Conservation (phyloP, 306 rosid genomes). For the Oemleria cerasiformis region DNA sequence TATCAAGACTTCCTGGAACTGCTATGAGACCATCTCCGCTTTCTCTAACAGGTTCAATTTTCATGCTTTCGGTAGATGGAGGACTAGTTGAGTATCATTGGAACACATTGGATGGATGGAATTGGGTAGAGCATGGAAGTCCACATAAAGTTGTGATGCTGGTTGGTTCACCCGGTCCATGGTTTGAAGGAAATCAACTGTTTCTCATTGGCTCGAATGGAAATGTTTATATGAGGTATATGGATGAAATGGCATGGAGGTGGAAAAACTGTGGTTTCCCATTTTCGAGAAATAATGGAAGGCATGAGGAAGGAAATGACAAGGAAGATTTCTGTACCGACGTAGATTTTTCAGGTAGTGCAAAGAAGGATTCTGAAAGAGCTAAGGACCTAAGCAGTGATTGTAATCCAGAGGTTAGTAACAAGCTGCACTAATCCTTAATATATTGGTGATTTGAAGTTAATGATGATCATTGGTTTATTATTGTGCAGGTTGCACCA, state of each 20-base stretch:
- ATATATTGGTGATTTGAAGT: conserved; percentile 1
- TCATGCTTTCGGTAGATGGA: conserved; percentile 79
- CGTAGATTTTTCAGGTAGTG: conserved; percentile 36
- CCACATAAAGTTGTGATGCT: conserved; percentile 67
- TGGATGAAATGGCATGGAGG: conserved; percentile 68
- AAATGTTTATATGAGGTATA: conserved; percentile 68
- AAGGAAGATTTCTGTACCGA: conserved; percentile 31
- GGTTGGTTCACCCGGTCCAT: conserved; percentile 78
- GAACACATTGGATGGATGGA: conserved; percentile 75
- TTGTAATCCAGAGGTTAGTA: conserved; percentile 70
- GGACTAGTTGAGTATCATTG: conserved; percentile 88
- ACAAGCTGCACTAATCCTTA: conserved; percentile 4
- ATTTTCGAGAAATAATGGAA: conserved; percentile 24
- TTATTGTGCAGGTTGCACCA: conserved; percentile 62
- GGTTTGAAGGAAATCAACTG: conserved; percentile 61
- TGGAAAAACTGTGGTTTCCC: conserved; percentile 86
- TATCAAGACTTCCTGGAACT: conserved; percentile 73
- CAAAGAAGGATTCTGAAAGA: conserved; percentile 29
- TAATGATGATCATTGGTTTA: conserved; percentile 25
- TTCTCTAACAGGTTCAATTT: conserved; percentile 73
- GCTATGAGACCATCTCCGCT: conserved; percentile 55
- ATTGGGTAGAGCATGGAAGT: conserved; percentile 93
- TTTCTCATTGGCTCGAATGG: conserved; percentile 91
- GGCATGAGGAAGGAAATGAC: conserved; percentile 18
- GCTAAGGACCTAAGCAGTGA: conserved; percentile 25